A percentile compares a stretch with the other conserved stretches of the same genome.
These are phyloP conservation scores for Metarhizium sp. DNA, from an alignment of 2,329 filamentous ascomycete species.

Conservation along the genomic window DNA sequence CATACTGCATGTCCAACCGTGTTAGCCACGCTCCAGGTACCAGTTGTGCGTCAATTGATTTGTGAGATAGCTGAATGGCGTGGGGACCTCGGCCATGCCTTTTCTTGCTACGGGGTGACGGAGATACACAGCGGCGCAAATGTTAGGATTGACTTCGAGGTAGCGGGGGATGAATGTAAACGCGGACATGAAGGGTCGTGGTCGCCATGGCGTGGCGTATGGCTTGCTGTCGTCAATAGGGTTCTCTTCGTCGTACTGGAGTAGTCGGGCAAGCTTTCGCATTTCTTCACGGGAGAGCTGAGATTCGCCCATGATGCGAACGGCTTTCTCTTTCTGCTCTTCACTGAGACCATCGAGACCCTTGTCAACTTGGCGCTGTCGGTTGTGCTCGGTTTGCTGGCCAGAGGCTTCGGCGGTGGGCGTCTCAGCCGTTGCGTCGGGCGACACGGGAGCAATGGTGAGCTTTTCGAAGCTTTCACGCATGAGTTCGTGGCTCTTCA, in stretches of 20 bases:
- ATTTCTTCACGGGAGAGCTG: slow-evolving; percentile 40
- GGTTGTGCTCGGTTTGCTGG: slow-evolving; percentile 16
- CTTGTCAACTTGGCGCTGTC: slow-evolving; percentile 22
- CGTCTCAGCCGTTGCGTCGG: slow-evolving; percentile 10
- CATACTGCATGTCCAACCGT: neutral
- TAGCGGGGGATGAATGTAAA: slow-evolving; percentile 95
- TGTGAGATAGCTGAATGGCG: slow-evolving; percentile 63
- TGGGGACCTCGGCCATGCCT: slow-evolving; percentile 73
- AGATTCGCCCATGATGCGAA: slow-evolving; percentile 22
- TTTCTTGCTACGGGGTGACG: slow-evolving; percentile 85
- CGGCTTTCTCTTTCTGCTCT: slow-evolving; percentile 22
- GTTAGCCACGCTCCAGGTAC: slow-evolving; percentile 76
- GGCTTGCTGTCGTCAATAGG: slow-evolving; percentile 68
- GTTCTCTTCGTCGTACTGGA: slow-evolving; percentile 62
- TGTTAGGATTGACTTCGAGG: slow-evolving; percentile 94
- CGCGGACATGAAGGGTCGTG: slow-evolving; percentile 75
- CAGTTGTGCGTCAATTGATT: slow-evolving; percentile 83
- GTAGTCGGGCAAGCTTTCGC: slow-evolving; percentile 41
- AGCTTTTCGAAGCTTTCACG: slow-evolving; percentile 21
- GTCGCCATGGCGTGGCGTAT: slow-evolving; percentile 85
- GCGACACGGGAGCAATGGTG: slow-evolving; percentile 9
- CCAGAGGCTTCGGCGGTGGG: neutral
- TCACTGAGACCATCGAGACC: slow-evolving; percentile 23
- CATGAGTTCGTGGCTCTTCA: slow-evolving; percentile 22
- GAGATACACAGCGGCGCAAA: slow-evolving; percentile 91